Evolutionary conservation across 2,329 filamentous ascomycete genomes (phyloP).

Genomic region (Mycosphaerella sp.): DNA sequence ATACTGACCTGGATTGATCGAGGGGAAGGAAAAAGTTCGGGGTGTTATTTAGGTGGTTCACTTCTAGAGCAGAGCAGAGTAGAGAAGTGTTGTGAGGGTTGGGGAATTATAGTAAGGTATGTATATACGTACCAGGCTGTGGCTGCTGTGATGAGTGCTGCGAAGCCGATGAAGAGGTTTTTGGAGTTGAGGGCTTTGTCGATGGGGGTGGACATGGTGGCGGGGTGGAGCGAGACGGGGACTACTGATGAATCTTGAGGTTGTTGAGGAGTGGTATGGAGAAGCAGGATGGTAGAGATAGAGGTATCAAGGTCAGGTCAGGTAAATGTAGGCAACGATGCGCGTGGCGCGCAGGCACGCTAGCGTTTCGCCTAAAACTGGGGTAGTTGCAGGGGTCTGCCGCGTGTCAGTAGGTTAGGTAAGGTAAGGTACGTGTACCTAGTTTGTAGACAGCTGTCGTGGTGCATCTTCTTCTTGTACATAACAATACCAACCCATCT

Average conservation of each 20-base stretch:
- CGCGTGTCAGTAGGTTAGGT: neutral
- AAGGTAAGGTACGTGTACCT: no score
- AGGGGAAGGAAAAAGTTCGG: no score
- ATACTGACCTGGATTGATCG: slow-evolving; percentile 64
- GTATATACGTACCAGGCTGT: slow-evolving; percentile 55
- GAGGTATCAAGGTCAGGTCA: no score
- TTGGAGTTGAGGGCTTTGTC: slow-evolving; percentile 44
- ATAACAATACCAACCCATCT: neutral
- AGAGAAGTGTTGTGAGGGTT: neutral
- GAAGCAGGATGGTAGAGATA: neutral
- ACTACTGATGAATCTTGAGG: neutral
- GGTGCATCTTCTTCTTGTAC: neutral
- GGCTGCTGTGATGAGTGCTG: slow-evolving; percentile 72
- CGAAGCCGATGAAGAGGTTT: slow-evolving; percentile 58
- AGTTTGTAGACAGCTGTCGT: neutral
- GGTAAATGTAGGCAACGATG: no score
- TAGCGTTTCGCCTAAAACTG: no score
- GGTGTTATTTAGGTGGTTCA: no score
- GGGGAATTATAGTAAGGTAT: no score
- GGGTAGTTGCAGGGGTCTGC: no score
- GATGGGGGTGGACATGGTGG: slow-evolving; percentile 45
- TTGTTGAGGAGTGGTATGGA: neutral
- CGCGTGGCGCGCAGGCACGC: no score
- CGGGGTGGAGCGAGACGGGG: neutral
- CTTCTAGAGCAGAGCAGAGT: neutral